phyloP scores from a whole-genome alignment of 345 rosid genomes.

The Eucalyptus erythrocorys region DNA sequence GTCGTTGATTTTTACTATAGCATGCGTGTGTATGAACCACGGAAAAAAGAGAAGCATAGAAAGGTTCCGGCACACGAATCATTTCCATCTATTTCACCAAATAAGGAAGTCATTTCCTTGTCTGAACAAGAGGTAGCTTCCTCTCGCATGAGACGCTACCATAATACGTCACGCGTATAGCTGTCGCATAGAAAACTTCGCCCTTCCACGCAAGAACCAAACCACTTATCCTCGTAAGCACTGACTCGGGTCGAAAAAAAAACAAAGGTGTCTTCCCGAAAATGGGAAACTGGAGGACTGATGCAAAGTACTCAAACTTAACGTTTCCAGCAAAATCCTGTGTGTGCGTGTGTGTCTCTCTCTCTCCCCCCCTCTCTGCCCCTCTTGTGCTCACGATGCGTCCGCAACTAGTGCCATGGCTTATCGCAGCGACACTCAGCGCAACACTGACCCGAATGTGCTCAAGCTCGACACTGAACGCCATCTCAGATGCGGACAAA shows the following conservation, averaged over 20 bases:
- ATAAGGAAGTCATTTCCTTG: not conserved
- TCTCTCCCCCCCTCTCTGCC: not conserved
- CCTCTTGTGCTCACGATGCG: not conserved
- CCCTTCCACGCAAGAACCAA: not conserved
- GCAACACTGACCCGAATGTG: not conserved
- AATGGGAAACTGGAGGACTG: not conserved
- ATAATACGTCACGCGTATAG: not conserved
- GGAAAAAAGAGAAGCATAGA: too few species aligned
- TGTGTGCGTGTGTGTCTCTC: too few species aligned
- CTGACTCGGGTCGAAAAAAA: not conserved
- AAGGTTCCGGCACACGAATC: not conserved
- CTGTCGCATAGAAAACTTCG: not conserved
- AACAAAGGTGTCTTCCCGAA: not conserved
- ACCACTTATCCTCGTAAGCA: not conserved
- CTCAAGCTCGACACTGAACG: not conserved
- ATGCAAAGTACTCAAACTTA: not conserved
- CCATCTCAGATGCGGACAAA: not conserved
- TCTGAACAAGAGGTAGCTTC: not conserved
- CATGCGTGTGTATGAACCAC: not conserved
- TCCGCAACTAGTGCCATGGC: not conserved
- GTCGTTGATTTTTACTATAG: too few species aligned
- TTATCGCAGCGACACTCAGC: not conserved
- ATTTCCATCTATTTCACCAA: not conserved
- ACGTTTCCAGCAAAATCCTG: not conserved
- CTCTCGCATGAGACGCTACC: not conserved